phyloP scores from a whole-genome alignment of 2,329 filamentous ascomycete species.

The Pseudogymnoascus sp. region DNA sequence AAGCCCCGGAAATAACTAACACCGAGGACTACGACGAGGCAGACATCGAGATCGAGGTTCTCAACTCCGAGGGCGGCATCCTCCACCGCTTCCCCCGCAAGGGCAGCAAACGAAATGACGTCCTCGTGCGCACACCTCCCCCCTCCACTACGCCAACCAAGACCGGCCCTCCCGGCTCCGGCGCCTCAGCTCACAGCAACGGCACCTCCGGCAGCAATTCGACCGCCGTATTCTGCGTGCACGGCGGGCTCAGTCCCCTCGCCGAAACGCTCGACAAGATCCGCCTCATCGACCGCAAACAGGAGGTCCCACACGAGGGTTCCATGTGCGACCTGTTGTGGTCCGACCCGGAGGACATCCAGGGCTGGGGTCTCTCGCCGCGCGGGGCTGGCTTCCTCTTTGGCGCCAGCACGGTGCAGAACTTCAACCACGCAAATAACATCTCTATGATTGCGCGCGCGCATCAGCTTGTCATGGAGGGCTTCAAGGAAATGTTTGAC shows the following conservation, averaged over 20 bases:
- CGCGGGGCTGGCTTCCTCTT: conserved; percentile 94
- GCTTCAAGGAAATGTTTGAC: conserved; percentile 99
- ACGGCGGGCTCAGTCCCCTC: conserved; percentile 92
- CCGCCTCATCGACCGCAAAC: conserved; percentile 85
- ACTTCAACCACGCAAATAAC: conserved; percentile 92
- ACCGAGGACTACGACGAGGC: conserved; percentile 48
- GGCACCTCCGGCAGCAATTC: conserved; percentile 58
- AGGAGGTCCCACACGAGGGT: conserved; percentile 96
- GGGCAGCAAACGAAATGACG: conserved; percentile 20
- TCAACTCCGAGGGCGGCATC: conserved; percentile 73
- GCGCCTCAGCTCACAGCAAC: conserved; percentile 61
- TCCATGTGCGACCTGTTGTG: conserved; percentile 97
- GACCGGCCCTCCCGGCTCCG: conserved; percentile 69
- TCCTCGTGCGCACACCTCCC: conserved; percentile 33
- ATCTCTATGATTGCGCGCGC: conserved; percentile 86
- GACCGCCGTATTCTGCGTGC: conserved; percentile 91
- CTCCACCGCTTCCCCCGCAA: conserved; percentile 62
- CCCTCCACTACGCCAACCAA: conserved; percentile 35
- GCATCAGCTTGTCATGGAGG: conserved; percentile 98
- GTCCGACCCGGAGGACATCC: conserved; percentile 97
- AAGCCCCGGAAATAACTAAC: conserved; percentile 29
- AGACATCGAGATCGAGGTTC: conserved; percentile 96
- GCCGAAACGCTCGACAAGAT: conserved; percentile 96
- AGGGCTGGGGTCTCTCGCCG: conserved; percentile 91
- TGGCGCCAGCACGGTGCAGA: conserved; percentile 88